Conservation (phyloP, 2,329 filamentous ascomycete species). For the Exophiala xenobiotica region DNA sequence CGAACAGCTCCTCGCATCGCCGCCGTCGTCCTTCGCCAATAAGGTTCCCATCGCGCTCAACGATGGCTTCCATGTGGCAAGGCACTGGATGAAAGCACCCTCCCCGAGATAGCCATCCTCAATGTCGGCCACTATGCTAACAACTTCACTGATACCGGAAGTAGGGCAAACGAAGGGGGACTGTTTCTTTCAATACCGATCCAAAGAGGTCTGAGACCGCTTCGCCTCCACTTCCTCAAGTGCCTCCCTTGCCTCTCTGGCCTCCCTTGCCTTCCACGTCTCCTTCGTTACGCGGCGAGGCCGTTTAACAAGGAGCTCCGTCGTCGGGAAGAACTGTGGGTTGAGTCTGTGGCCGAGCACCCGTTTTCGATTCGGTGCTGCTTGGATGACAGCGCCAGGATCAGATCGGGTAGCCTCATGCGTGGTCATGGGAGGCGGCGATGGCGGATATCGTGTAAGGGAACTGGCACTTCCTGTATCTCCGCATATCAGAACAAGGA, state of each 20-base stretch:
- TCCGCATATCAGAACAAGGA: not conserved
- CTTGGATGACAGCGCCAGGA: slow-evolving; percentile 2
- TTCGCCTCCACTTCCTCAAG: not conserved
- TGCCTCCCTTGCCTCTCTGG: slow-evolving; percentile 5
- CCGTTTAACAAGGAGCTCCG: slow-evolving; percentile 9
- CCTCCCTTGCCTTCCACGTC: slow-evolving; percentile 12
- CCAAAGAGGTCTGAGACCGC: not conserved
- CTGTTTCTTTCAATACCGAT: slow-evolving; percentile 1
- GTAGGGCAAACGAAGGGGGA: not conserved
- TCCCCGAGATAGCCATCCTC: slow-evolving; percentile 10
- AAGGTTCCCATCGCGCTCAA: slow-evolving; percentile 10
- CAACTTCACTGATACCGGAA: slow-evolving; percentile 2
- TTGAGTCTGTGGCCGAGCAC: slow-evolving; percentile 7
- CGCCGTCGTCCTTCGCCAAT: slow-evolving; percentile 4
- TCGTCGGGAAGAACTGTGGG: slow-evolving; percentile 7
- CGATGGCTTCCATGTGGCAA: slow-evolving; percentile 6
- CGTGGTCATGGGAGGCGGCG: slow-evolving; percentile 5
- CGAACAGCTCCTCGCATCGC: slow-evolving; percentile 8
- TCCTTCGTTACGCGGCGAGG: slow-evolving; percentile 10
- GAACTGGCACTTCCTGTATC: slow-evolving; percentile 1
- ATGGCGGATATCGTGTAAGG: slow-evolving; percentile 3
- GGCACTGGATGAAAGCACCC: slow-evolving; percentile 9
- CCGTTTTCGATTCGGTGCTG: slow-evolving; percentile 12
- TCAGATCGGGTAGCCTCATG: slow-evolving; percentile 6
- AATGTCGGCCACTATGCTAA: slow-evolving; percentile 1